phyloP scores from a whole-genome alignment of 2,329 filamentous ascomycete species.

The Colletotrichum costaricense region DNA sequence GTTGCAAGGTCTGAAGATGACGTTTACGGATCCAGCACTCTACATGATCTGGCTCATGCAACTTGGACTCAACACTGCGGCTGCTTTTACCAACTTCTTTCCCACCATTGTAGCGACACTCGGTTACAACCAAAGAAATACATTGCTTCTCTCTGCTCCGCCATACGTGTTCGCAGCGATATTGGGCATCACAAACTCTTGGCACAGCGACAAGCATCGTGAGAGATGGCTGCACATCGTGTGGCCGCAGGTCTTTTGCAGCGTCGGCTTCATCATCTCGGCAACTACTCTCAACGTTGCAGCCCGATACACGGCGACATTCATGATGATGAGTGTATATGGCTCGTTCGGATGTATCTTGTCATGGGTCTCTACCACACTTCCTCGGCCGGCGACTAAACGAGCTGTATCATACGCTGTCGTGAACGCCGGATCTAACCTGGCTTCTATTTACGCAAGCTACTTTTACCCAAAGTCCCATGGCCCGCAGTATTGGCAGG shows the following conservation, averaged over 20 bases:
- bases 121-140: conserved; percentile 47
- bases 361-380: background rate
- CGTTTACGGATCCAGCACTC: conserved; percentile 8
- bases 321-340: conserved; percentile 37
- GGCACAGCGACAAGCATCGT: conserved; percentile 49
- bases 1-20: conserved; percentile 14
- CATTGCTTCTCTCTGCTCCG: conserved; percentile 57
- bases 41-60: conserved; percentile 28
- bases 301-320: conserved; percentile 47
- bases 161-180: conserved; percentile 58
- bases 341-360: background rate
- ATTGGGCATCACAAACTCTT: conserved; percentile 54
- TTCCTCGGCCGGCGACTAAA: background rate
- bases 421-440: background rate
- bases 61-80: conserved; percentile 13
- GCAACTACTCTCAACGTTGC: conserved; percentile 43
- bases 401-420: background rate
- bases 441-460: background rate
- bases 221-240: conserved; percentile 53
- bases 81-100: conserved; percentile 42
- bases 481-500: background rate
- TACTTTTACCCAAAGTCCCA: background rate
- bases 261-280: conserved; percentile 52
- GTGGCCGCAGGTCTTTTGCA: conserved; percentile 48
- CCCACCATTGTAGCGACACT: conserved; percentile 46